phyloP scores from a whole-genome alignment of 768 basidiomycete species.

The Tulasnella sp. region DNA sequence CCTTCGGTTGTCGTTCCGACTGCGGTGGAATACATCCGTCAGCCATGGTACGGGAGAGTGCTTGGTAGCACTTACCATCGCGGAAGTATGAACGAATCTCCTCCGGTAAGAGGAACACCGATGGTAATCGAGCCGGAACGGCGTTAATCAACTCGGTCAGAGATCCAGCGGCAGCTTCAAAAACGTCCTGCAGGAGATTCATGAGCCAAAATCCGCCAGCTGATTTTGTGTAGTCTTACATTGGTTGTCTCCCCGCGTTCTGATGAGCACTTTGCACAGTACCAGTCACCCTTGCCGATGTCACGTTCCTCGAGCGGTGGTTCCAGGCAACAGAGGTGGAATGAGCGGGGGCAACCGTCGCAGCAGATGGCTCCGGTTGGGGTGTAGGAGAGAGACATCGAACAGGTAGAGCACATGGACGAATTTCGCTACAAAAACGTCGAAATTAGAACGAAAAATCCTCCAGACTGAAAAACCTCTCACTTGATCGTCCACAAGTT shows the following conservation, averaged over 20 bases:
- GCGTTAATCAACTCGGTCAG: constrained; percentile 53
- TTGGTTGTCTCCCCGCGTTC: constrained; percentile 22
- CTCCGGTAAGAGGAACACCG: constrained; percentile 76
- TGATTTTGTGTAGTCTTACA: constrained; percentile 16
- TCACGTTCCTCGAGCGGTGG: constrained; percentile 86
- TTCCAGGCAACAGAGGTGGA: constrained; percentile 94
- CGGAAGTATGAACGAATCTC: constrained; percentile 76
- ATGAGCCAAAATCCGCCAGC: constrained; percentile 52
- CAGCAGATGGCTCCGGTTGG: constrained; percentile 62
- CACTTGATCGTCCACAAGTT: constrained; percentile 26
- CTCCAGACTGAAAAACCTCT: background rate
- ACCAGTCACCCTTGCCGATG: constrained; percentile 68
- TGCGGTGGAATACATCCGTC: constrained; percentile 26
- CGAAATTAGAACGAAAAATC: background rate
- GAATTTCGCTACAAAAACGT: constrained; percentile 4
- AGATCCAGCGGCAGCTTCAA: constrained; percentile 5
- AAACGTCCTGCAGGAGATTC: constrained; percentile 35
- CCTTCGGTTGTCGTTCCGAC: constrained; percentile 72
- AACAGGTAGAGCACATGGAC: constrained; percentile 10
- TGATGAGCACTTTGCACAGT: constrained; percentile 58
- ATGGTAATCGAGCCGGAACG: constrained; percentile 55
- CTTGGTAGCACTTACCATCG: constrained; percentile 47
- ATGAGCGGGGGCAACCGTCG: constrained; percentile 91
- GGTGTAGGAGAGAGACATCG: constrained; percentile 5
- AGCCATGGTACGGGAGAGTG: background rate